These are phyloP conservation scores for Nitzschia sp. DNA, from an alignment of 108 stramenopile genomes.

Conservation along the genomic window DNA sequence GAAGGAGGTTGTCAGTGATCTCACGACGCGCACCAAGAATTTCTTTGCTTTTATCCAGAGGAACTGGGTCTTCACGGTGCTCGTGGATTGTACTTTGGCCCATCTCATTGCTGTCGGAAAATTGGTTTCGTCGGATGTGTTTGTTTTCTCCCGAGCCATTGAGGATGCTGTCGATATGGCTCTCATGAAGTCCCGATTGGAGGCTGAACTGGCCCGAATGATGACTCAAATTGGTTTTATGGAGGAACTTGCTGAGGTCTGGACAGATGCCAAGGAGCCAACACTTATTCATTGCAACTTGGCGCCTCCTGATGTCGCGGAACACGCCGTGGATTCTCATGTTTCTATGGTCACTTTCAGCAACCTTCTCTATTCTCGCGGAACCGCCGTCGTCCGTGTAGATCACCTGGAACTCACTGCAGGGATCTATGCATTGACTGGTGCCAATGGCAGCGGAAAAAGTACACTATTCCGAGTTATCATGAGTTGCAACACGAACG, in stretches of 20 bases:
- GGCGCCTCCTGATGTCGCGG: constrained; percentile 4
- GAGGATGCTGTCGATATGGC: constrained; percentile 85
- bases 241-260: constrained; percentile 55
- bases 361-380: constrained; percentile 71
- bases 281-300: constrained; percentile 63
- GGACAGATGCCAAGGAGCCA: constrained; percentile 54
- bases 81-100: constrained; percentile 87
- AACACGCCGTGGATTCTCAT: constrained; percentile 2
- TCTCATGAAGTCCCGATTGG: constrained; percentile 75
- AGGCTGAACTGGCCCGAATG: constrained; percentile 81
- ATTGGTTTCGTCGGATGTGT: constrained; percentile 76
- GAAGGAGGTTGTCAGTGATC: constrained; percentile 53
- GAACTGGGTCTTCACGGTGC: constrained; percentile 76
- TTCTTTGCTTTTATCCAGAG: constrained; percentile 80
- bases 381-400: constrained; percentile 65
- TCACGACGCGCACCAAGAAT: constrained; percentile 60
- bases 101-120: constrained; percentile 70
- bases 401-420: constrained; percentile 70
- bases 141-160: constrained; percentile 83
- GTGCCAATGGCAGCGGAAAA: constrained; percentile 67
- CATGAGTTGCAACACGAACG: constrained; percentile 81
- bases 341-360: constrained; percentile 45
- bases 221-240: constrained; percentile 76
- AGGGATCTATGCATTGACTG: constrained; percentile 81
- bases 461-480: constrained; percentile 71